phyloP scores from a whole-genome alignment of 495 filamentous ascomycete species.

The Talaromyces ruber region DNA sequence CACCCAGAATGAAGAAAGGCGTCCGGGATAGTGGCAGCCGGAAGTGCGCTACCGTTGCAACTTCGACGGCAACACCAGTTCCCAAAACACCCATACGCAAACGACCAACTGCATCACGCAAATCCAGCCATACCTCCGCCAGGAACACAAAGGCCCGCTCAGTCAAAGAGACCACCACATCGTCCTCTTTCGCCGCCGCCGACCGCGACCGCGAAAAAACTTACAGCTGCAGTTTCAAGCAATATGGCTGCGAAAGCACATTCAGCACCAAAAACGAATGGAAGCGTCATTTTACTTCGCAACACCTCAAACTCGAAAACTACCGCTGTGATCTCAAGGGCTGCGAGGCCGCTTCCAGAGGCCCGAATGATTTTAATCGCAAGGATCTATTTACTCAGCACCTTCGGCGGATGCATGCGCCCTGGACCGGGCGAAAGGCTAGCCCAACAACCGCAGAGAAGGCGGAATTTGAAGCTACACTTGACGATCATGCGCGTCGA shows the following conservation, averaged over 20 bases:
- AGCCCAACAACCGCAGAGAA: slow-evolving; percentile 26
- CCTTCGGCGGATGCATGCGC: slow-evolving; percentile 82
- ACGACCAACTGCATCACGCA: not conserved
- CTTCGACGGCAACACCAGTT: not conserved
- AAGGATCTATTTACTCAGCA: slow-evolving; percentile 94
- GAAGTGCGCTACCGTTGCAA: not conserved
- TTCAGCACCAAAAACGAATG: slow-evolving; percentile 95
- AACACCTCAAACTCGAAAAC: slow-evolving; percentile 71
- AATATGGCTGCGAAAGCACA: slow-evolving; percentile 74
- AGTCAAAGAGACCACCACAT: not conserved
- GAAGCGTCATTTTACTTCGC: slow-evolving; percentile 80
- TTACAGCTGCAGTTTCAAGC: slow-evolving; percentile 73
- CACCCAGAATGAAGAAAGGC: not conserved
- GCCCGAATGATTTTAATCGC: slow-evolving; percentile 70
- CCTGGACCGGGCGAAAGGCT: slow-evolving; percentile 28
- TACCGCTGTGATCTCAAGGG: slow-evolving; percentile 69
- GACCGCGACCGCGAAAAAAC: slow-evolving; percentile 37
- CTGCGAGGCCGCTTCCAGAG: slow-evolving; percentile 35
- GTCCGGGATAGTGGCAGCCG: not conserved
- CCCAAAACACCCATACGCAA: not conserved
- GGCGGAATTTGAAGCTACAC: slow-evolving; percentile 26
- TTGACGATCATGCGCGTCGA: slow-evolving; percentile 42
- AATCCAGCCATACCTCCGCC: not conserved
- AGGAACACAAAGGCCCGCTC: not conserved
- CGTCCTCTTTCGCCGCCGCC: slow-evolving; percentile 15